phyloP scores from a whole-genome alignment of 2,329 filamentous ascomycete species.

The Onygenales sp. region DNA sequence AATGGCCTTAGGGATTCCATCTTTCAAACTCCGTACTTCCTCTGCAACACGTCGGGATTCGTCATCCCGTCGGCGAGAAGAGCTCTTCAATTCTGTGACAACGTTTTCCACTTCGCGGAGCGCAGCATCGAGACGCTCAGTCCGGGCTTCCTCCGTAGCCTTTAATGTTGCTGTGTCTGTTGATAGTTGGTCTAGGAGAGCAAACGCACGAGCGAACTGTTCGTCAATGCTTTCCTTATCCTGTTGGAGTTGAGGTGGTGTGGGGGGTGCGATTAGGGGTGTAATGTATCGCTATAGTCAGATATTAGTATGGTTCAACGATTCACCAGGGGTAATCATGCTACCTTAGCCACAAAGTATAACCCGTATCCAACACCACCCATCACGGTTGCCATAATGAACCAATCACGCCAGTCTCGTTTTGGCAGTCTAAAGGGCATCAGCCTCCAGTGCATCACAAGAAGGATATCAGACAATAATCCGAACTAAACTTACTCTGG shows the following conservation, averaged over 20 bases:
- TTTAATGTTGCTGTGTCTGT: slow-evolving; percentile 87
- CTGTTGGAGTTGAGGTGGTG: slow-evolving; percentile 83
- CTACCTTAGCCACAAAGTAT: slow-evolving; percentile 77
- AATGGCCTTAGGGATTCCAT: slow-evolving; percentile 79
- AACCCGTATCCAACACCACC: slow-evolving; percentile 82
- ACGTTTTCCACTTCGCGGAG: slow-evolving; percentile 77
- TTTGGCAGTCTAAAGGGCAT: slow-evolving; percentile 47
- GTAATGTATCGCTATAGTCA: slow-evolving; percentile 67
- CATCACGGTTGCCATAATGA: slow-evolving; percentile 97
- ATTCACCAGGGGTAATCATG: slow-evolving; percentile 4
- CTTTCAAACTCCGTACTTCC: slow-evolving; percentile 73
- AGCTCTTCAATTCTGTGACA: slow-evolving; percentile 69
- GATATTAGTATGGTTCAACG: slow-evolving; percentile 3
- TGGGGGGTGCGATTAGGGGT: slow-evolving; percentile 85
- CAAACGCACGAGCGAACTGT: slow-evolving; percentile 85
- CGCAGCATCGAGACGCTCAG: slow-evolving; percentile 70
- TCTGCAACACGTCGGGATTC: slow-evolving; percentile 79
- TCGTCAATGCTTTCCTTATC: slow-evolving; percentile 91
- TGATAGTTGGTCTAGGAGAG: slow-evolving; percentile 80
- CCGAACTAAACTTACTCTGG: slow-evolving; percentile 38
- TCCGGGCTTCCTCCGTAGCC: slow-evolving; percentile 72
- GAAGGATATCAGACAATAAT: background rate
- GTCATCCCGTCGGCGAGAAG: slow-evolving; percentile 72
- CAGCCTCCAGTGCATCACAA: background rate
- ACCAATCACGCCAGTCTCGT: slow-evolving; percentile 97